A percentile compares a stretch with the other conserved stretches of the same genome.
Evolutionary conservation across 148 eudicot genomes (phyloP).

Genomic region (Heliamphora exappendiculata): DNA sequence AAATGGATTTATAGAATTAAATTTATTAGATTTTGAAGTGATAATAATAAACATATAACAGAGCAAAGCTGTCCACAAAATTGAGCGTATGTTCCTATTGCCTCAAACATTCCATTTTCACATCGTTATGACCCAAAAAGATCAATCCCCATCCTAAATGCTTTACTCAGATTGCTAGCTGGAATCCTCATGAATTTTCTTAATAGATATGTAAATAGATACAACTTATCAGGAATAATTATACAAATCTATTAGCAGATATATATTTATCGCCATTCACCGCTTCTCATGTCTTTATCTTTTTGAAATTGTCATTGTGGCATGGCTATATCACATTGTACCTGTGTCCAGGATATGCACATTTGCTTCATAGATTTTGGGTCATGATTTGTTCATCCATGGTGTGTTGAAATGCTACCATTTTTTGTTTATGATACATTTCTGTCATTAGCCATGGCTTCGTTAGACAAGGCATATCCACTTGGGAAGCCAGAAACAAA

Average conservation of each 20-base stretch:
- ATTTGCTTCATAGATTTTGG: neutral
- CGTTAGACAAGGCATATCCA: neutral
- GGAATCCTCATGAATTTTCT: too few species aligned
- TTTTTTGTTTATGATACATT: neutral
- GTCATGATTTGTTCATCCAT: neutral
- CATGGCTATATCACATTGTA: neutral
- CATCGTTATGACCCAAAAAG: too few species aligned
- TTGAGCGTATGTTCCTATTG: too few species aligned
- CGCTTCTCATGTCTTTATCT: neutral
- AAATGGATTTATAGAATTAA: too few species aligned
- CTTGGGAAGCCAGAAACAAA: neutral
- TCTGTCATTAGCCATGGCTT: neutral
- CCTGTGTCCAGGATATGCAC: neutral
- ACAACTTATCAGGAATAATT: neutral
- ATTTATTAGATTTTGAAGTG: too few species aligned
- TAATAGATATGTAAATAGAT: neutral
- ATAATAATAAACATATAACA: too few species aligned
- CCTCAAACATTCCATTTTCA: too few species aligned
- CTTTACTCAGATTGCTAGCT: too few species aligned
- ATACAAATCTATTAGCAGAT: neutral
- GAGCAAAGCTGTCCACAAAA: too few species aligned
- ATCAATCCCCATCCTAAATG: too few species aligned
- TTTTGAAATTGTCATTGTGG: neutral
- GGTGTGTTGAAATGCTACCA: neutral
- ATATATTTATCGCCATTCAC: neutral